Evolutionary conservation across 1,139 yeast species (phyloP).

Genomic region (Candida sanyaensis): DNA sequence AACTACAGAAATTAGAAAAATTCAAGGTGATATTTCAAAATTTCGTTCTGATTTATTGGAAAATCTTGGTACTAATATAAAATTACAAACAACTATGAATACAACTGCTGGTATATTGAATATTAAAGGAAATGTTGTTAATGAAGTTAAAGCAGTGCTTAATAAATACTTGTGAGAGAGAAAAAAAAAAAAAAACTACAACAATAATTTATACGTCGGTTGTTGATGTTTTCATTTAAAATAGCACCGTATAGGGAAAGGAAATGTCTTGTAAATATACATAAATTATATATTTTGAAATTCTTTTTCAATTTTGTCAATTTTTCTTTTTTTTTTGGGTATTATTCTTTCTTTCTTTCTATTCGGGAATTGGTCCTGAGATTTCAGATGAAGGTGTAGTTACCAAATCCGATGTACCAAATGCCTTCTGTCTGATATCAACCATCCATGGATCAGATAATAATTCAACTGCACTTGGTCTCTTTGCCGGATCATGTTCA

Average conservation of each 20-base stretch:
- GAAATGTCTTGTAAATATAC: conserved; percentile 6
- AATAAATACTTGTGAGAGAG: conserved; percentile 18
- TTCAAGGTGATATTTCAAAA: conserved; percentile 60
- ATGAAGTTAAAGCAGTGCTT: conserved; percentile 40
- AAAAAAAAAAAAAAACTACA: too few relatives aligned
- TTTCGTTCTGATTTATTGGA: conserved; percentile 60
- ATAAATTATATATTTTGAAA: neutral
- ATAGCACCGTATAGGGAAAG: neutral
- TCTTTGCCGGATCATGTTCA: conserved; percentile 76
- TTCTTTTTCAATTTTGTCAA: too few relatives aligned
- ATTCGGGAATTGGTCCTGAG: conserved; percentile 6
- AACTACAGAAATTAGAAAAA: conserved; percentile 63
- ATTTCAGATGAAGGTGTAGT: conserved; percentile 44
- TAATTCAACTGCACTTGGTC: conserved; percentile 84
- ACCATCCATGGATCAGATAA: conserved; percentile 90
- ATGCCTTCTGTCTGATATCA: conserved; percentile 70
- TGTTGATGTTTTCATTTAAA: too few relatives aligned
- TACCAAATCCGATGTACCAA: conserved; percentile 36
- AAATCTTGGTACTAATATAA: conserved; percentile 33
- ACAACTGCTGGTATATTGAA: conserved; percentile 40
- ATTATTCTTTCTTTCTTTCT: neutral
- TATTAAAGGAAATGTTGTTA: conserved; percentile 61
- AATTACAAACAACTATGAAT: conserved; percentile 44
- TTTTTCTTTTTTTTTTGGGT: too few relatives aligned
- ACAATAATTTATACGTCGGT: too few relatives aligned